phyloP scores from a whole-genome alignment of 2,329 filamentous ascomycete species.

The Shiraia bambusicola region DNA sequence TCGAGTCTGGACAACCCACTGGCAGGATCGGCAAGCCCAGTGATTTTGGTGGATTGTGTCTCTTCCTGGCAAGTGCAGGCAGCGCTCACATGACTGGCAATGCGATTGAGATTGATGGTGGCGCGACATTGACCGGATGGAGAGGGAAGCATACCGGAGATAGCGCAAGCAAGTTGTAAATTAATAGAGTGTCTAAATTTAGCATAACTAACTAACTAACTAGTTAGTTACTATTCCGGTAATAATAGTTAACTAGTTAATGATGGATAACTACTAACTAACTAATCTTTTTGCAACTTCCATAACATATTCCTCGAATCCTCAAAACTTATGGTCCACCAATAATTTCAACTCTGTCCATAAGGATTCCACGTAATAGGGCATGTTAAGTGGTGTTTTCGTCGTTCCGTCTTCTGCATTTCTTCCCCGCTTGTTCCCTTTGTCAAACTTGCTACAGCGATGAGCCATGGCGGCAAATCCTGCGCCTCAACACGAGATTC shows the following conservation, averaged over 20 bases:
- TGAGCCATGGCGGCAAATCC: slow-evolving; percentile 29
- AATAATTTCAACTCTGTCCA: slow-evolving; percentile 29
- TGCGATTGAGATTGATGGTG: slow-evolving; percentile 53
- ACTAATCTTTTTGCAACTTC: slow-evolving; percentile 35
- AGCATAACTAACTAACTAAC: too few species aligned
- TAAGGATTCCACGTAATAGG: slow-evolving; percentile 32
- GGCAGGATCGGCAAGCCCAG: slow-evolving; percentile 51
- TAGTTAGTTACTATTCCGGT: too few species aligned
- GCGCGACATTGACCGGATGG: slow-evolving; percentile 48
- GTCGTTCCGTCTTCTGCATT: slow-evolving; percentile 29
- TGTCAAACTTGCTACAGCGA: slow-evolving; percentile 29
- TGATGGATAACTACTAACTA: too few species aligned
- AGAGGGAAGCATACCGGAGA: slow-evolving; percentile 34
- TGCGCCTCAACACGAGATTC: slow-evolving; percentile 14
- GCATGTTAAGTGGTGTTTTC: slow-evolving; percentile 35
- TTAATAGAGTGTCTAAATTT: not conserved
- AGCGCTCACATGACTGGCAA: slow-evolving; percentile 50
- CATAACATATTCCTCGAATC: slow-evolving; percentile 25
- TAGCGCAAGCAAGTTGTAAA: slow-evolving; percentile 31
- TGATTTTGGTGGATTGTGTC: slow-evolving; percentile 51
- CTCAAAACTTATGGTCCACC: slow-evolving; percentile 17
- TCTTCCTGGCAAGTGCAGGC: slow-evolving; percentile 47
- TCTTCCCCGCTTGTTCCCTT: slow-evolving; percentile 16
- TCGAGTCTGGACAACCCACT: slow-evolving; percentile 50
- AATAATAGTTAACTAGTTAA: slow-evolving; percentile 23